Conservation (phyloP, 2,329 filamentous ascomycete species). For the Sphaerulina musiva region DNA sequence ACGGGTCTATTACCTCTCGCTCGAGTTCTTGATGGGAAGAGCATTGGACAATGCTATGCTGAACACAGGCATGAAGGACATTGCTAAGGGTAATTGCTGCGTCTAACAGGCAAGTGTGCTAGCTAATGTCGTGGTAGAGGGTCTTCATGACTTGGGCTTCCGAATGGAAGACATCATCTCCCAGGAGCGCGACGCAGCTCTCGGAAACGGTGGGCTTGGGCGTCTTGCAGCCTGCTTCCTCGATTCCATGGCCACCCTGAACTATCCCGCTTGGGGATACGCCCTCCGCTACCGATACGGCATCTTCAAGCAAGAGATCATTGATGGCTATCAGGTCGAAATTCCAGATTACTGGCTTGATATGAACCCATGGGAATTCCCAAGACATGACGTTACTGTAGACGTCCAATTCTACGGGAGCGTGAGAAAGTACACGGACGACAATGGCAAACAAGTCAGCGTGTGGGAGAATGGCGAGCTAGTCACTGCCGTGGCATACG, state of each 20-base stretch:
- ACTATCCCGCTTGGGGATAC: conserved; percentile 96
- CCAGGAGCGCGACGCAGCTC: conserved; percentile 91
- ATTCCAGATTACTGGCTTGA: conserved; percentile 99
- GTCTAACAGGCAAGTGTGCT: not conserved
- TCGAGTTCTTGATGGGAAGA: conserved; percentile 96
- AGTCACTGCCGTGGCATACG: conserved; percentile 86
- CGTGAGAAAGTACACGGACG: conserved; percentile 67
- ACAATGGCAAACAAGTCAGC: conserved; percentile 62
- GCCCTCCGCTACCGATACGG: conserved; percentile 85
- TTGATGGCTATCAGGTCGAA: conserved; percentile 96
- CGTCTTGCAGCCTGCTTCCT: conserved; percentile 94
- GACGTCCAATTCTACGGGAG: conserved; percentile 95
- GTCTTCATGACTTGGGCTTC: conserved; percentile 84
- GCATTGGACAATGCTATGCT: conserved; percentile 98
- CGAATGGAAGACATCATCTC: conserved; percentile 90
- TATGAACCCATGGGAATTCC: conserved; percentile 99
- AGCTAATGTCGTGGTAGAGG: conserved; percentile 50
- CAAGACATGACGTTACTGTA: conserved; percentile 87
- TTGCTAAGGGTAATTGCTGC: conserved; percentile 61
- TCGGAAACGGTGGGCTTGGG: conserved; percentile 92
- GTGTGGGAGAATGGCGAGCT: conserved; percentile 91
- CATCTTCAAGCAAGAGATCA: conserved; percentile 99
- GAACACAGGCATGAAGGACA: conserved; percentile 81
- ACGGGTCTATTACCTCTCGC: conserved; percentile 91
- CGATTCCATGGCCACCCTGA: conserved; percentile 88